A percentile compares a stretch with the other conserved stretches of the same genome.
phyloP scores from a whole-genome alignment of 2,329 filamentous ascomycete genomes.

The Berkeleyomyces rouxiae region DNA sequence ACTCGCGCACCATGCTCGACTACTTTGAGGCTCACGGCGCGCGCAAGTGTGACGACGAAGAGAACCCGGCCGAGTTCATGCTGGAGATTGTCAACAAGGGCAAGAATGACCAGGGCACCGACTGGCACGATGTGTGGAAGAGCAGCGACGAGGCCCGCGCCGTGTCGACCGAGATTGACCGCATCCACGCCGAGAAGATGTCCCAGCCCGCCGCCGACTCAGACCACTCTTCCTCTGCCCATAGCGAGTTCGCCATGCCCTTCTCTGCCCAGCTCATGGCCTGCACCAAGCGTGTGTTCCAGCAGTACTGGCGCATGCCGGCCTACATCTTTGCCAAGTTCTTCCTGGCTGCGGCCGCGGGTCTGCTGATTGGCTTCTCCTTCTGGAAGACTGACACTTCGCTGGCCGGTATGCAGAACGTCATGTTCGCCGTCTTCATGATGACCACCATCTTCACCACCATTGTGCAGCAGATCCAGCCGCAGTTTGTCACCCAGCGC shows the following conservation, averaged over 20 bases:
- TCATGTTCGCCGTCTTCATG: slow-evolving; percentile 63
- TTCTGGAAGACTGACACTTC: slow-evolving; percentile 42
- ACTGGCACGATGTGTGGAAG: slow-evolving; percentile 56
- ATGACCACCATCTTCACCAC: slow-evolving; percentile 57
- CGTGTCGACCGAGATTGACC: slow-evolving; percentile 44
- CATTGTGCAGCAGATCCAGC: slow-evolving; percentile 55
- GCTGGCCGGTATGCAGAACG: slow-evolving; percentile 54
- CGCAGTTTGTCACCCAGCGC: slow-evolving; percentile 58
- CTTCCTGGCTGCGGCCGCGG: slow-evolving; percentile 38
- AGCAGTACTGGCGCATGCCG: slow-evolving; percentile 73
- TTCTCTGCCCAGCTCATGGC: slow-evolving; percentile 47
- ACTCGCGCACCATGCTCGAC: slow-evolving; percentile 37
- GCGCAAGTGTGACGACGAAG: slow-evolving; percentile 38
- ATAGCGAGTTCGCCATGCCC: slow-evolving; percentile 62
- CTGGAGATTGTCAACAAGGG: slow-evolving; percentile 34
- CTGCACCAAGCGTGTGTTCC: slow-evolving; percentile 53
- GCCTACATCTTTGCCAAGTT: slow-evolving; percentile 62
- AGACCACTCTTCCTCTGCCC: slow-evolving; percentile 16
- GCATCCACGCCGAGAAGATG: slow-evolving; percentile 36
- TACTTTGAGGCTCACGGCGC: slow-evolving; percentile 53
- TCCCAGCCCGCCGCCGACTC: slow-evolving; percentile 15
- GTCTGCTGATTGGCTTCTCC: slow-evolving; percentile 60
- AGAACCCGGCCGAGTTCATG: slow-evolving; percentile 67
- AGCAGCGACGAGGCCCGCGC: slow-evolving; percentile 32
- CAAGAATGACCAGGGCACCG: slow-evolving; percentile 24